Conservation (phyloP, 768 basidiomycete species). For the Mycena metata region DNA sequence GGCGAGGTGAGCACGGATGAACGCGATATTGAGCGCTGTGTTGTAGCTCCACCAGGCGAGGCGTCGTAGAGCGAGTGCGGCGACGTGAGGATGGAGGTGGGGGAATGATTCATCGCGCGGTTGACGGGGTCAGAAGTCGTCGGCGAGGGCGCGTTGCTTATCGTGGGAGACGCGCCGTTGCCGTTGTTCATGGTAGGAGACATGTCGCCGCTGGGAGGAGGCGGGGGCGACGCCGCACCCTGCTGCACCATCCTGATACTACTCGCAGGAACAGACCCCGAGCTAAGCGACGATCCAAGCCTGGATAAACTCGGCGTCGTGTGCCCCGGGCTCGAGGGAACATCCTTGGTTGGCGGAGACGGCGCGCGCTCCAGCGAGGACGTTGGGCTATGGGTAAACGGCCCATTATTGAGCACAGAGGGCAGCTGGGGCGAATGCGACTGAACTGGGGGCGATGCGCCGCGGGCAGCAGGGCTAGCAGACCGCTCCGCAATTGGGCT, state of each 20-base stretch:
- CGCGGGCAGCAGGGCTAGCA: neutral
- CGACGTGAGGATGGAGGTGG: constrained; percentile 51
- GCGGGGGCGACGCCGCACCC: constrained; percentile 2
- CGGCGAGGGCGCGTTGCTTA: neutral
- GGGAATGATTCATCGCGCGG: constrained; percentile 31
- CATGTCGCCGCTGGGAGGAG: neutral
- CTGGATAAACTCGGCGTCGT: constrained; percentile 45
- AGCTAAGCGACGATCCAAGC: constrained; percentile 56
- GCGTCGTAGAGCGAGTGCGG: constrained; percentile 44
- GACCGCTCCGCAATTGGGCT: constrained; percentile 9
- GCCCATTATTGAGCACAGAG: constrained; percentile 26
- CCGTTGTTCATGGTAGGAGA: neutral
- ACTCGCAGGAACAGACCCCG: constrained; percentile 25
- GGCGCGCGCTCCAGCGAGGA: constrained; percentile 36
- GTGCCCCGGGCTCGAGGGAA: constrained; percentile 30
- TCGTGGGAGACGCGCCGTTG: neutral
- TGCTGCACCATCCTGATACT: constrained; percentile 36
- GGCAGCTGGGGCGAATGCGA: constrained; percentile 24
- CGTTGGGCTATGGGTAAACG: constrained; percentile 33
- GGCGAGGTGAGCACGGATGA: constrained; percentile 53
- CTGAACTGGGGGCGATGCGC: constrained; percentile 21
- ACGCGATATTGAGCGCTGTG: constrained; percentile 26
- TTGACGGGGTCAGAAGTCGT: constrained; percentile 29
- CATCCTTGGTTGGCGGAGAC: constrained; percentile 27
- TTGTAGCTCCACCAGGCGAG: neutral